Percentiles rank a stretch among this genome's conserved stretches.
These are phyloP conservation scores for Trichoderma pleuroti DNA, from an alignment of 2,329 filamentous ascomycete species.

Conservation along the genomic window DNA sequence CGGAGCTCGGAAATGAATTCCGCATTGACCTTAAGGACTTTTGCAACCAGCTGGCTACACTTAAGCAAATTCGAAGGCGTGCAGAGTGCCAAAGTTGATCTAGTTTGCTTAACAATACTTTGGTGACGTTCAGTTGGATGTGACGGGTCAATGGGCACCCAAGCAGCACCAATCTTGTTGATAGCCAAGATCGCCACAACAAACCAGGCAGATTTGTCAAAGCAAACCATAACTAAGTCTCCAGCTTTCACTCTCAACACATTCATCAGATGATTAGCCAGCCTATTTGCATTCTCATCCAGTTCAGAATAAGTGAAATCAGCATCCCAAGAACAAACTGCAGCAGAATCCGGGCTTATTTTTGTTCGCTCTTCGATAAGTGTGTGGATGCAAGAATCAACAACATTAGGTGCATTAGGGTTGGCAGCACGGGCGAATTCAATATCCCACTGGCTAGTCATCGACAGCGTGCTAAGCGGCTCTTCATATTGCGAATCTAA, in stretches of 20 bases:
- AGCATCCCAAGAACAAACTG: constrained; percentile 23
- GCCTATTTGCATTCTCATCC: background rate
- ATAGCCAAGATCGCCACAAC: constrained; percentile 27
- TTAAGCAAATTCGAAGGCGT: background rate
- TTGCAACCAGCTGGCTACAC: background rate
- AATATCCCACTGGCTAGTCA: background rate
- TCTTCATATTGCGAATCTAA: background rate
- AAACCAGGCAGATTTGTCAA: constrained; percentile 23
- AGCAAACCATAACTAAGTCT: constrained; percentile 21
- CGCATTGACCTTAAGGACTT: background rate
- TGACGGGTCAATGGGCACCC: constrained; percentile 4
- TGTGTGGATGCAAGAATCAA: constrained; percentile 14
- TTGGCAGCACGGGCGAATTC: background rate
- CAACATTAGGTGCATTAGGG: background rate
- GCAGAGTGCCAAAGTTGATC: background rate
- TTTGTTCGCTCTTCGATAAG: constrained; percentile 8
- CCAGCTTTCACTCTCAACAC: constrained; percentile 23
- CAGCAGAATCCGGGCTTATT: background rate
- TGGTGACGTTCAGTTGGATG: background rate
- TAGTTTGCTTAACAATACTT: background rate
- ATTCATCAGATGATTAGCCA: background rate
- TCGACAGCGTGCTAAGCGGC: background rate
- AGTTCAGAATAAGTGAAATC: constrained; percentile 22
- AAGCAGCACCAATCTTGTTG: constrained; percentile 26
- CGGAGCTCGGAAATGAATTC: background rate